These are phyloP conservation scores for Colletotrichum gigasporum DNA, from an alignment of 2,329 filamentous ascomycete species.

Conservation along the genomic window DNA sequence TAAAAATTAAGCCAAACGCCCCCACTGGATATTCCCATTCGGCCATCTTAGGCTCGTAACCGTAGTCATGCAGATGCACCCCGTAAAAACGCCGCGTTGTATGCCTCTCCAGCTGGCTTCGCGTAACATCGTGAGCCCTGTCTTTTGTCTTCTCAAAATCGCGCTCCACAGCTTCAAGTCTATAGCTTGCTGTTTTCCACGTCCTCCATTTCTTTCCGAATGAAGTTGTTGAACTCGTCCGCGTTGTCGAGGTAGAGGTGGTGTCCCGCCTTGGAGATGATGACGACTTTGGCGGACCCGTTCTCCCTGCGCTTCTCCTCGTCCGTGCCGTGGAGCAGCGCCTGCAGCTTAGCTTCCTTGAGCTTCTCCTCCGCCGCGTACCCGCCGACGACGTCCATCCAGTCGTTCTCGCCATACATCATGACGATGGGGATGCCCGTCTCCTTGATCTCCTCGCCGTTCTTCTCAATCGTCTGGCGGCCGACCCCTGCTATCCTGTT, in stretches of 20 bases:
- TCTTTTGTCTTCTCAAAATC: too few species aligned
- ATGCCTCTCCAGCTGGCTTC: neutral
- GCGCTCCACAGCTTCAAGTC: too few species aligned
- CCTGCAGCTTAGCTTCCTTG: slow-evolving; percentile 69
- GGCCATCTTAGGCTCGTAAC: slow-evolving; percentile 24
- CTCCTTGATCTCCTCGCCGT: slow-evolving; percentile 47
- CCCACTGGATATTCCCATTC: slow-evolving; percentile 28
- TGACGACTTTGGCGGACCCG: slow-evolving; percentile 82
- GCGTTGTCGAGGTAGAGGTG: slow-evolving; percentile 70
- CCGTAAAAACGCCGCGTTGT: slow-evolving; percentile 4
- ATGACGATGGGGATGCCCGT: slow-evolving; percentile 85
- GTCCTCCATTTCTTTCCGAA: slow-evolving; percentile 63
- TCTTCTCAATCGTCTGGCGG: slow-evolving; percentile 65
- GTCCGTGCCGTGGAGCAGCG: slow-evolving; percentile 68
- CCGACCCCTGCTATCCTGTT: slow-evolving; percentile 87
- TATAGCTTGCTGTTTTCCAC: slow-evolving; percentile 40
- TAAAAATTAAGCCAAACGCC: slow-evolving; percentile 26
- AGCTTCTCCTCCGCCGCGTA: slow-evolving; percentile 83
- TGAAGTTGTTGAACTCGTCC: slow-evolving; percentile 63
- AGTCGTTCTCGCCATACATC: slow-evolving; percentile 98
- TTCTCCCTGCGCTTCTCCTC: slow-evolving; percentile 79
- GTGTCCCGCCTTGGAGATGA: slow-evolving; percentile 72
- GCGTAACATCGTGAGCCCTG: neutral
- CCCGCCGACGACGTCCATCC: slow-evolving; percentile 96
- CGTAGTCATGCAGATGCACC: slow-evolving; percentile 27